Evolutionary conservation across 805 yeast species (phyloP), one percentile per base, ranked within the genome.

Genomic region (Saturnispora saitoi): DNA sequence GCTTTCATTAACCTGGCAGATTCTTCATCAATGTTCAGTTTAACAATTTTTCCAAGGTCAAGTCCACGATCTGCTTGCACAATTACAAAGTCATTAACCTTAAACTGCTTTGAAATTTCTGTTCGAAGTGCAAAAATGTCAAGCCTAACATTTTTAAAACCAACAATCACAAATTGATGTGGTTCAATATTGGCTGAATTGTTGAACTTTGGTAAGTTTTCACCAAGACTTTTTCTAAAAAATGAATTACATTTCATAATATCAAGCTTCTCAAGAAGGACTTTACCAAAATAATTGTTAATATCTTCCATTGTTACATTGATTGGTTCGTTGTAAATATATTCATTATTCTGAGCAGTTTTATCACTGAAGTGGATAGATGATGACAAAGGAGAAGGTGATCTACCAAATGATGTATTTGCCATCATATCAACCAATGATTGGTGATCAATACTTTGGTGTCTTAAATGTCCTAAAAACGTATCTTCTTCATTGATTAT

Each of bases 21-120:
- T 55, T 80, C 85, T 32, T 75, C 65, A 4, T 81, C 67, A 26
- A 86, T 74, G 56, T 78, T 73, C 56, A 80, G 66, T 50, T 74
- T 72, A 32, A 76, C 75, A 41, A 86, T 75, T 58, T 75, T 75
- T 32, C 95, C 95, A 51, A 86, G 70, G 64, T 86, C 95, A 32
- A 78, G 67, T 32, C 95, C 95, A 31, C 95, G 70, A 59, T 86
- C 95, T 1, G 93, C 95, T 59, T 86, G 91, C 15, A 85, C 95
- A 58, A 85, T 77, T 14, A 86, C 91, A 58, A 83, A 70, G 59
- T 83, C 89, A 20, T 85, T 85, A 4, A 70, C 64, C 44, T 69
- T 66, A 39, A 80, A 63, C 30, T 54, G 57, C 26, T 64, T 56
- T 20, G 51, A 41, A 28, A 49, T 36, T 30, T 58, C 54, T 28